These are phyloP conservation scores for Boletus nobilissimus DNA, from an alignment of 1,284 basidiomycete genomes.

Conservation along the genomic window DNA sequence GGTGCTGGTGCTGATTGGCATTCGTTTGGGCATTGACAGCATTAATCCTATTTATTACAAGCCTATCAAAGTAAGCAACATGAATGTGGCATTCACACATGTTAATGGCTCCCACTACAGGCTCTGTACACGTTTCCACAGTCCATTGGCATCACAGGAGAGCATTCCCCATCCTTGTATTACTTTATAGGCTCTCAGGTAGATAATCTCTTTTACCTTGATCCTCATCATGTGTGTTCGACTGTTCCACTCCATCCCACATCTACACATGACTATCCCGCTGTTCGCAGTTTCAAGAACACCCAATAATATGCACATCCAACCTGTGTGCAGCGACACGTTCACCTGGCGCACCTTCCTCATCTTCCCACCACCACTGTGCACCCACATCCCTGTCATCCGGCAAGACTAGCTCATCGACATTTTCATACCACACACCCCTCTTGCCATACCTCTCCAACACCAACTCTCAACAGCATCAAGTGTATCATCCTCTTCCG, in stretches of 20 bases:
- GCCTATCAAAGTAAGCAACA: slow-evolving; percentile 80
- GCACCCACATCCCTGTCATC: slow-evolving; percentile 66
- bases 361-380: slow-evolving; percentile 45
- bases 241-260: slow-evolving; percentile 80
- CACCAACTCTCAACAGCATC: slow-evolving; percentile 64
- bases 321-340: slow-evolving; percentile 40
- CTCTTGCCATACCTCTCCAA: slow-evolving; percentile 66
- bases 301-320: slow-evolving; percentile 44
- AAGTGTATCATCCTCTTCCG: slow-evolving; percentile 43
- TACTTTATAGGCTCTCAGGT: slow-evolving; percentile 96
- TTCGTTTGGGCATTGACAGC: slow-evolving; percentile 89
- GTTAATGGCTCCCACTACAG: slow-evolving; percentile 52
- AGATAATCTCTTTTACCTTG: slow-evolving; percentile 93
- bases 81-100: neutral
- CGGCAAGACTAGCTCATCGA: slow-evolving; percentile 62
- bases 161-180: slow-evolving; percentile 94
- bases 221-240: slow-evolving; percentile 88
- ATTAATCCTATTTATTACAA: slow-evolving; percentile 97
- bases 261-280: slow-evolving; percentile 33
- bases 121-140: slow-evolving; percentile 92
- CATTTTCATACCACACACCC: slow-evolving; percentile 66
- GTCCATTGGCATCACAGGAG: slow-evolving; percentile 95
- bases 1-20: slow-evolving; percentile 88
- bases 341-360: slow-evolving; percentile 35
- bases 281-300: slow-evolving; percentile 39